Percentiles rank a stretch among this genome's conserved stretches.
phyloP scores from a whole-genome alignment of 441 rosid species.

The Mallotus repandus region DNA sequence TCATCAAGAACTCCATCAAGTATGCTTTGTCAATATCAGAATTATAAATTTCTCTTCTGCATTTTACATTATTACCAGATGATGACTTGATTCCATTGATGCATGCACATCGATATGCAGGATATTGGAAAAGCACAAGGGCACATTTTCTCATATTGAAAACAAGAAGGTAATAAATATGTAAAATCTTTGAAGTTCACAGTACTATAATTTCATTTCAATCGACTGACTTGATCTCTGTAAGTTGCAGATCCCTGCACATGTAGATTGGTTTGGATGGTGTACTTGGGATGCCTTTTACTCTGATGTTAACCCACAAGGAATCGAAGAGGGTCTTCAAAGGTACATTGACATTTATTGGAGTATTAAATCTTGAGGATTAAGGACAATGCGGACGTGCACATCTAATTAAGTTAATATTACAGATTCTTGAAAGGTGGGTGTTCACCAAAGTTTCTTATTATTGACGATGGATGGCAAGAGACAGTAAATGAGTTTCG shows the following conservation, averaged over 20 bases:
- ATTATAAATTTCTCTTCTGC: neutral
- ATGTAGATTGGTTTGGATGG: conserved; percentile 87
- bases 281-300: conserved; percentile 91
- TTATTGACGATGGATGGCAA: conserved; percentile 89
- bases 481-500: conserved; percentile 42
- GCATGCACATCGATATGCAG: conserved; percentile 28
- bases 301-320: conserved; percentile 51
- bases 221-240: conserved; percentile 1
- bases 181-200: neutral
- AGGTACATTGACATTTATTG: conserved; percentile 37
- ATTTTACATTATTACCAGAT: neutral
- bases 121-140: conserved; percentile 56
- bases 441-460: conserved; percentile 54
- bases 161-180: conserved; percentile 43
- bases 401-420: neutral
- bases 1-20: conserved; percentile 64
- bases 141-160: conserved; percentile 58
- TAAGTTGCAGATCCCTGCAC: conserved; percentile 47
- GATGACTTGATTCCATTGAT: neutral
- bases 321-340: conserved; percentile 66
- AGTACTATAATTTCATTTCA: neutral
- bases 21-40: conserved; percentile 25
- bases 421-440: conserved; percentile 62
- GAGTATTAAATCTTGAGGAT: neutral
- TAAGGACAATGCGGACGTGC: neutral